phyloP scores from a whole-genome alignment of 2,329 filamentous ascomycete genomes.

The Bipolaris cookei region DNA sequence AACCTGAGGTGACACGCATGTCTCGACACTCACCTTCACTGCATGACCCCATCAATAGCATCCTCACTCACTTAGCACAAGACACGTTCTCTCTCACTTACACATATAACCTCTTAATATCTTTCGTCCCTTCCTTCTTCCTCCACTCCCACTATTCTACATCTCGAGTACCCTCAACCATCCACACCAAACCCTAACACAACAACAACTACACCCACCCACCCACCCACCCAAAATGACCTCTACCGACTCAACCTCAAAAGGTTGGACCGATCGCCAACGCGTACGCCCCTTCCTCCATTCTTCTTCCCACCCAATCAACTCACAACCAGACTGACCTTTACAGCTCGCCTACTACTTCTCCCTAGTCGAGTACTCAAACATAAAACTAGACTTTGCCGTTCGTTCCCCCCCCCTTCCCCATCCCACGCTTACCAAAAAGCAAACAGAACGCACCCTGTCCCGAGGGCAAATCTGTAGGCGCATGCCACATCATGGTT shows the following conservation, averaged over 20 bases:
- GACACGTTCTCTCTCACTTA: too few relatives aligned
- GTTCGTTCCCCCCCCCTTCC: constrained; percentile 7
- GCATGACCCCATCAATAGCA: too few relatives aligned
- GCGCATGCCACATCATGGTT: constrained; percentile 31
- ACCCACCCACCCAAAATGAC: too few relatives aligned
- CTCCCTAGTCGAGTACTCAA: constrained; percentile 21
- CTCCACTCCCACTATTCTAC: background rate
- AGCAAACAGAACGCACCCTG: constrained; percentile 23
- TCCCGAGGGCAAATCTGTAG: constrained; percentile 22
- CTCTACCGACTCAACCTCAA: background rate
- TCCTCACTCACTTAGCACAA: too few relatives aligned
- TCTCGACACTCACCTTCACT: background rate
- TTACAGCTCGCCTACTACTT: constrained; percentile 26
- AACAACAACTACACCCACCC: background rate
- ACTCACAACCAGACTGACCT: background rate
- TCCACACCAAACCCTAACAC: background rate
- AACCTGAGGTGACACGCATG: background rate
- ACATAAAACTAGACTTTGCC: constrained; percentile 23
- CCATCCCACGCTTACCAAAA: background rate
- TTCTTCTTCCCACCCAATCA: background rate
- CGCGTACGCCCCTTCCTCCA: constrained; percentile 12
- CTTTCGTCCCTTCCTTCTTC: background rate
- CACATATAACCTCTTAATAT: too few relatives aligned
- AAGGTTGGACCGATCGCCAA: constrained; percentile 27
- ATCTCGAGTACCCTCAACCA: background rate